These are phyloP conservation scores for Arthrobotrys conoides DNA, from an alignment of 2,329 filamentous ascomycete genomes.

Conservation along the genomic window DNA sequence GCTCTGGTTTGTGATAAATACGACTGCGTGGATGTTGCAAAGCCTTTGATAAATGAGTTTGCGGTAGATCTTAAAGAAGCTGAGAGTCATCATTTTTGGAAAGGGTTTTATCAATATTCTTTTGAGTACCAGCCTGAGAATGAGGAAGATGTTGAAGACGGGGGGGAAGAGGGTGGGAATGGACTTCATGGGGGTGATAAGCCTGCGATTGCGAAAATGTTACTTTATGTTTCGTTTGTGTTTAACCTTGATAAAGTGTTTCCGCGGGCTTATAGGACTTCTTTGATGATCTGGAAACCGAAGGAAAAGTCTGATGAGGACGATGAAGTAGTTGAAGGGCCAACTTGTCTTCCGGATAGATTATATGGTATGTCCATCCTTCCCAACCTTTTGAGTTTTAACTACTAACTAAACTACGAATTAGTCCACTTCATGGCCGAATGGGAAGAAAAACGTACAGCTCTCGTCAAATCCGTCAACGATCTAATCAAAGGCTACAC, in stretches of 20 bases:
- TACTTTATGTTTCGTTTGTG: constrained; percentile 49
- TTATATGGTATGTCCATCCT: constrained; percentile 36
- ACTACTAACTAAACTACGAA: background rate
- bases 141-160: constrained; percentile 1
- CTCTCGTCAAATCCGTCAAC: constrained; percentile 33
- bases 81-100: constrained; percentile 39
- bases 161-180: background rate
- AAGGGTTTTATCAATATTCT: constrained; percentile 35
- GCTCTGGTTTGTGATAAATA: constrained; percentile 50
- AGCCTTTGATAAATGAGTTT: constrained; percentile 45
- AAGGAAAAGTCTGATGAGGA: constrained; percentile 22
- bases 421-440: constrained; percentile 54
- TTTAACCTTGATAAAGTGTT: constrained; percentile 51
- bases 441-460: constrained; percentile 49
- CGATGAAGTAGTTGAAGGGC: constrained; percentile 39
- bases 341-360: constrained; percentile 44
- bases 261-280: constrained; percentile 35
- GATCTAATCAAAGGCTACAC: constrained; percentile 40
- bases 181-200: constrained; percentile 33
- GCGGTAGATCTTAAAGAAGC: constrained; percentile 28
- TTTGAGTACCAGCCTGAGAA: constrained; percentile 25
- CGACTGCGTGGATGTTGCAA: constrained; percentile 50
- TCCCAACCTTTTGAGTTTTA: background rate
- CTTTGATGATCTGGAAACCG: constrained; percentile 55
- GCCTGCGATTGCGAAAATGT: constrained; percentile 38